Base-by-base conservation (phyloP, 176 grass and related monocot genomes). In the Carex pumila region DNA sequence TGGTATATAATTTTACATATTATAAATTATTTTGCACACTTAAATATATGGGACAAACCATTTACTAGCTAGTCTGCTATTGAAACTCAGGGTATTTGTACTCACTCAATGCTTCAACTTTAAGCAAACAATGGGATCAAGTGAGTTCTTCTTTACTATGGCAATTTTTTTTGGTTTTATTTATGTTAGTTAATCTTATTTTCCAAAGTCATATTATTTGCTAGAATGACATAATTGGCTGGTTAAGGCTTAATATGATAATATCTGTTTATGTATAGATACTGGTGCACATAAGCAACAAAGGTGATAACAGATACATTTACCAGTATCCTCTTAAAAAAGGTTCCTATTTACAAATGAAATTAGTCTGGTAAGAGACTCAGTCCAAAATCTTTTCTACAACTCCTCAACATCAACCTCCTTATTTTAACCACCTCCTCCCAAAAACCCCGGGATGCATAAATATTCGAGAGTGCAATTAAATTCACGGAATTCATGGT, bases 41-140 rank as follows among this genome's bases (percentile, higher is more conserved):
- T 85, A 71, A 12, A 56, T 78, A 62, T 79, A 63, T 68, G 62
- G 17, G 56, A 47, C 75, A 59, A 34, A 2, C 86, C 59, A 88
- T 49, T 84, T 66, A 82, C 83, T 39, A 39, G 37, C 25, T 47
- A 39, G 45, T 3, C 52, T 88, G 53, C 49, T 57, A 85, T 79
- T 85, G 56, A 79, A 71, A 61, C n/a, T 62, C 80, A 99, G 96
- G 93, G 68, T 99, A 92, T 84, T 70, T 95, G 47, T 99, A 99
- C 88, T 92, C 93, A 50, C 70, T 95, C 58, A 99, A 99, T 88
- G 96, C 92, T 83, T 99, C 96, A 72, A 92, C 96, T 47, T 93
- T 99, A 77, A 93, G 96, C 91, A 99, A 93, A 70, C 89, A 91
- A 81, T 99, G 96, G 96, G 91, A 99, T 85, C 84, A 86, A 88